Evolutionary conservation across 2,329 filamentous ascomycete species (phyloP), one percentile per base, ranked within the genome.

Genomic region (Fusarium pseudocircinatum): DNA sequence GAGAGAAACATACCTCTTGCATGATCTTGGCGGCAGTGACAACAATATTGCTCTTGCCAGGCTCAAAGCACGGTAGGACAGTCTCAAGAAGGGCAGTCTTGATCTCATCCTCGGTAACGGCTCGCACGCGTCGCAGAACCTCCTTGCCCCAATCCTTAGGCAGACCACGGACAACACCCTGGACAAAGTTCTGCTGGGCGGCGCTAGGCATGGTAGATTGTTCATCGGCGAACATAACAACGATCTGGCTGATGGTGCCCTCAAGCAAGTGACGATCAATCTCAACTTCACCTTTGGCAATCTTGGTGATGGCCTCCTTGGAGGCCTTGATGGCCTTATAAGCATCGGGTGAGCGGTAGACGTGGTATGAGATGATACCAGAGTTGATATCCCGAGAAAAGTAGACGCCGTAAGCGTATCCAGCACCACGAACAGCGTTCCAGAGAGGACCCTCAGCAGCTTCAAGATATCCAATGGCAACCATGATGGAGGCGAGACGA

Each of bases 401-500:
- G 77, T 89, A 90, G 2, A 93, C 92, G 60, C 95, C 95, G 79
- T 99, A 99, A 1, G 96, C 96, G 59, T 98, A 91, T 49, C 96
- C 96, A 47, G 94, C 96, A 63, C 96, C 96, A 52, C 96, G 94
- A 54, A 98, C 93, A 1, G 94, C 94, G 72, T 93, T 93, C 96
- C 96, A 98, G 37, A 99, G 89, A 2, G 96, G 96, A 0, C 96
- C 96, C 82, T 99, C 96, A 24, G 97, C 93, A 2, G 95, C 92
- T 79, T 98, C 95, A 69, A 99, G 92, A 80, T 98, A 98, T 26
- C 95, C 91, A 56, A 95, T 90, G 2, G 96, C 95, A 13, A 99
- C 95, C 81, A 97, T 90, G 58, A 97, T 87, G 5, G 95, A 92
- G 0, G 96, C 95, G 3, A 98, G 86, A 22, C 90, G 88, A 0